phyloP scores from a whole-genome alignment of 305 asterid genomes.

The Caryopteris hybrid region DNA sequence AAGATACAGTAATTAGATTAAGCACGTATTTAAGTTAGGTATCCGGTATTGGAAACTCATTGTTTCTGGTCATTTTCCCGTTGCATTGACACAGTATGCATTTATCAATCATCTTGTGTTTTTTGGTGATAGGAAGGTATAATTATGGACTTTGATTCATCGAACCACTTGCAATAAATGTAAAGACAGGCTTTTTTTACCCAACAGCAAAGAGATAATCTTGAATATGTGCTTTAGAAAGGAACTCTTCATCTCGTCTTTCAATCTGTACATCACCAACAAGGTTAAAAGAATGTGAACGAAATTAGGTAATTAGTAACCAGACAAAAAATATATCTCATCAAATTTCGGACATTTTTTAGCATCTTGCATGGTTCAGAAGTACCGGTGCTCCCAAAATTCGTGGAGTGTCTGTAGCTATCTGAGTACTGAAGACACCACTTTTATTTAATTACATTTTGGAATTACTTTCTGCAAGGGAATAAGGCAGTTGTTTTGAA shows the following conservation, averaged over 20 bases:
- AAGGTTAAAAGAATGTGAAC: neutral
- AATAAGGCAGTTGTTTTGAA: neutral
- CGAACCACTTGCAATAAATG: neutral
- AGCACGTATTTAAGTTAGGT: neutral
- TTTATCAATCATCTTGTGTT: neutral
- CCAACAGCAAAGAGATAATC: neutral
- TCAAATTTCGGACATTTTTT: neutral
- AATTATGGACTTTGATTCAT: neutral
- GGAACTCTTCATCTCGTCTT: neutral
- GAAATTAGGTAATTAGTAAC: neutral
- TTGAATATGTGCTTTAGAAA: neutral
- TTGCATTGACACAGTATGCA: neutral
- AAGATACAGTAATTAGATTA: neutral
- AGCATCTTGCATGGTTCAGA: neutral
- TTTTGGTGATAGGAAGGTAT: neutral
- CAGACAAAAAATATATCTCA: neutral
- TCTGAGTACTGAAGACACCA: neutral
- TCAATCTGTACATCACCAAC: neutral
- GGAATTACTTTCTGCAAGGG: neutral
- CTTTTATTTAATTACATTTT: neutral
- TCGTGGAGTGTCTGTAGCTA: neutral
- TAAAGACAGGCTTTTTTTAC: neutral
- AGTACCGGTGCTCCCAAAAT: neutral
- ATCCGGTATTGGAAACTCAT: neutral
- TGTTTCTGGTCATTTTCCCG: neutral